phyloP scores from a whole-genome alignment of 495 filamentous ascomycete species.

The Viridothelium virens region DNA sequence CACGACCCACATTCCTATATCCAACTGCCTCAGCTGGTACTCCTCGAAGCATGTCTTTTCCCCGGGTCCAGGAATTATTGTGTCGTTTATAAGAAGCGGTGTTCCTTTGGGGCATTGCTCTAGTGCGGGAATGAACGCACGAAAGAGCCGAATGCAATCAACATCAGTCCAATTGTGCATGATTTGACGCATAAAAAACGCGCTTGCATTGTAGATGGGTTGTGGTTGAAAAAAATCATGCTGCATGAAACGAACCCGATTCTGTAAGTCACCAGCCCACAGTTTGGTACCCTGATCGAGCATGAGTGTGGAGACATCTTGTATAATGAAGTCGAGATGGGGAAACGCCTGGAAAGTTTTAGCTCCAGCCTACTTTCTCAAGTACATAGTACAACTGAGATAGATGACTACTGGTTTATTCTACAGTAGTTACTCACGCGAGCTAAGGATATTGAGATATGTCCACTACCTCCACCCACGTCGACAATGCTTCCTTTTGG shows the following conservation, averaged over 20 bases:
- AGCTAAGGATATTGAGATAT: background rate
- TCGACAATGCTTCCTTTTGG: background rate
- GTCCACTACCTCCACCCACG: background rate
- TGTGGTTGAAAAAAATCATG: slow-evolving; percentile 41
- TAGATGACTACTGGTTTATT: background rate
- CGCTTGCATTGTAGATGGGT: slow-evolving; percentile 32
- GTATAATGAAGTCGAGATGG: slow-evolving; percentile 13
- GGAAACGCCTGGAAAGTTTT: background rate
- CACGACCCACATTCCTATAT: background rate
- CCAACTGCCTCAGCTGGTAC: background rate
- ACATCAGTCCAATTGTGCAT: slow-evolving; percentile 41
- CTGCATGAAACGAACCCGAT: slow-evolving; percentile 30
- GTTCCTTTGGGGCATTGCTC: slow-evolving; percentile 32
- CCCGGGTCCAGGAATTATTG: background rate
- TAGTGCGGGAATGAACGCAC: slow-evolving; percentile 47
- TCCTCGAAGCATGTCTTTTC: background rate
- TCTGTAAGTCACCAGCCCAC: background rate
- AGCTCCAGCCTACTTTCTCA: background rate
- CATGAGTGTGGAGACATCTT: slow-evolving; percentile 9
- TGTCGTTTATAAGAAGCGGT: background rate
- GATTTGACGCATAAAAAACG: slow-evolving; percentile 36
- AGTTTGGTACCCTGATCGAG: background rate
- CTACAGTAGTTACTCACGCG: background rate
- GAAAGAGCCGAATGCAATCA: slow-evolving; percentile 47
- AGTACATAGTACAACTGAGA: background rate